phyloP scores from a whole-genome alignment of 1,139 yeast species.

The Chernovozyma aurita region DNA sequence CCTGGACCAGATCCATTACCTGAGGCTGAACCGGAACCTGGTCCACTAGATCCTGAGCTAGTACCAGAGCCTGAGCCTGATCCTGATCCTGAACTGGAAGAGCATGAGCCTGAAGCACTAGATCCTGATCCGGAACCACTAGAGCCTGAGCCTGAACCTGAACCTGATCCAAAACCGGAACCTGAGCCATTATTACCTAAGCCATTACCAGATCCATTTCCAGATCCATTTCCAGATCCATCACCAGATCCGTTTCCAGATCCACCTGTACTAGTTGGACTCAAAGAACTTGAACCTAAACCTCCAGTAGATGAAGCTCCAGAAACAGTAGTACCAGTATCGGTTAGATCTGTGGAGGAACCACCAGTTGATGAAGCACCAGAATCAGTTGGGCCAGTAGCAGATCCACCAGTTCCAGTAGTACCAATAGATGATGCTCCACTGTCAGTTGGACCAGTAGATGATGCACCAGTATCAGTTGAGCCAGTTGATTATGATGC shows the following conservation, averaged over 20 bases:
- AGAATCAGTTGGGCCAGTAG: constrained; percentile 8
- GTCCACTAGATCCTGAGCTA: background rate
- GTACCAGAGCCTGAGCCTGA: constrained; percentile 10
- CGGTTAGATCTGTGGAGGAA: constrained; percentile 3
- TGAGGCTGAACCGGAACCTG: constrained; percentile 3
- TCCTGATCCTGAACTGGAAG: constrained; percentile 14
- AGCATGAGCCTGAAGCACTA: constrained; percentile 16
- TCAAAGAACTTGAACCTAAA: background rate
- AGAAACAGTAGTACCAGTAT: constrained; percentile 1
- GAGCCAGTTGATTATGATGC: background rate
- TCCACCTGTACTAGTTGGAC: background rate
- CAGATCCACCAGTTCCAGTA: constrained; percentile 4
- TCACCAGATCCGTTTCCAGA: background rate
- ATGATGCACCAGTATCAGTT: background rate
- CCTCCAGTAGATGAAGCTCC: constrained; percentile 2
- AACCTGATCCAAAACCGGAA: constrained; percentile 4
- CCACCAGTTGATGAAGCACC: constrained; percentile 5
- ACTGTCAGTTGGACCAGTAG: constrained; percentile 4
- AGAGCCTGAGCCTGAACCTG: constrained; percentile 6
- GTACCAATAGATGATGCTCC: constrained; percentile 6
- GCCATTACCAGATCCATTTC: no score
- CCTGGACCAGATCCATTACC: constrained; percentile 1
- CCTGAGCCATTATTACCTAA: constrained; percentile 6
- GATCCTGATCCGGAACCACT: constrained; percentile 11
- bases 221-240: constrained; percentile 7